Percentiles rank a stretch among this genome's conserved stretches.
phyloP scores from a whole-genome alignment of 371 early-diverging fungal genomes.

The Choanephora cucurbitarum region DNA sequence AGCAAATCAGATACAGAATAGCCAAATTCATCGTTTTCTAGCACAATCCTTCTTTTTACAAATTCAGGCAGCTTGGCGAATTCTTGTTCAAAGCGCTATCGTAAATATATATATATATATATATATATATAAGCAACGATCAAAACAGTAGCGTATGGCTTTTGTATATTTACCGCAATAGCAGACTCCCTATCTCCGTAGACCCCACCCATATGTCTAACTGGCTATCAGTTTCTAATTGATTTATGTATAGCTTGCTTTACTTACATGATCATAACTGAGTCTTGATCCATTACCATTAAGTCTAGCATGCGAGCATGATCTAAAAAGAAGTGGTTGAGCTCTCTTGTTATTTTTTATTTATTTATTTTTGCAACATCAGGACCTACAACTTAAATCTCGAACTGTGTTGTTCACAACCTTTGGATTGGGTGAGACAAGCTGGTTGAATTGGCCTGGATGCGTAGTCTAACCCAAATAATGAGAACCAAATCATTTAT shows the following conservation, averaged over 20 bases:
- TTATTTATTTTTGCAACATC: too few species aligned
- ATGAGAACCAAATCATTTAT: too few species aligned
- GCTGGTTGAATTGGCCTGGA: constrained; percentile 55
- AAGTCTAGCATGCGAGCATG: constrained; percentile 50
- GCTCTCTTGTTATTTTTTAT: too few species aligned
- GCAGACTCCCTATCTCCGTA: constrained; percentile 45
- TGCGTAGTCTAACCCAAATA: constrained; percentile 38
- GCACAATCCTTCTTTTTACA: constrained; percentile 36
- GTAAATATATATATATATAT: not conserved
- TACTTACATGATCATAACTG: constrained; percentile 54
- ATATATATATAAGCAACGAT: not conserved
- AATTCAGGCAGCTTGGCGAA: constrained; percentile 34
- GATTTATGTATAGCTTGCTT: too few species aligned
- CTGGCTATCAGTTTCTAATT: not conserved
- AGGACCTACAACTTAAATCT: constrained; percentile 38
- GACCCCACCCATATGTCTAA: constrained; percentile 54
- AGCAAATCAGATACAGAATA: constrained; percentile 50
- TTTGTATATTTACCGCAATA: constrained; percentile 29
- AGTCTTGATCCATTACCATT: constrained; percentile 46
- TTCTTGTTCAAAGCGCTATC: constrained; percentile 42
- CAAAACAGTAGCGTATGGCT: too few species aligned
- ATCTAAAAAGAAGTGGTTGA: constrained; percentile 15
- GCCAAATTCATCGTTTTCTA: constrained; percentile 54
- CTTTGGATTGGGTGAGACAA: constrained; percentile 41
- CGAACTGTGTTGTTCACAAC: constrained; percentile 40